A percentile compares a stretch with the other conserved stretches of the same genome.
Evolutionary conservation across 2,329 filamentous ascomycete species (phyloP).

Genomic region (Aspergillus fumigatiaffinis): DNA sequence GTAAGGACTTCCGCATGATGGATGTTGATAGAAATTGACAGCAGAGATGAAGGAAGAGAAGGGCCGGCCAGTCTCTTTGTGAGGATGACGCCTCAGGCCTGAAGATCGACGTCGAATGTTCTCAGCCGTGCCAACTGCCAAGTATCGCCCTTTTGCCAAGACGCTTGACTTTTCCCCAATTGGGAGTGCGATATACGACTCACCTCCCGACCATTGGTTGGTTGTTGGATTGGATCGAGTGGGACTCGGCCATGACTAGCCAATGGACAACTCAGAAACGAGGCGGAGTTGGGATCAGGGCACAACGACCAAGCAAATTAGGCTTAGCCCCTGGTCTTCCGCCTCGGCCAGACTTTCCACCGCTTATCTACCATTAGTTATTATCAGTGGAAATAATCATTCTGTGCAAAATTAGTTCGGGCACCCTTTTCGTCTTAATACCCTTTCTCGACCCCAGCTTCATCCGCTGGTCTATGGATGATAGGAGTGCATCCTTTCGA

Average conservation of each 20-base stretch:
- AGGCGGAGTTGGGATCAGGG: not conserved
- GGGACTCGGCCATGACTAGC: not conserved
- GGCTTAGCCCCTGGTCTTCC: too few species aligned
- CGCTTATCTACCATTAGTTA: too few species aligned
- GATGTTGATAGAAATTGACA: not conserved
- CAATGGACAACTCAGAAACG: not conserved
- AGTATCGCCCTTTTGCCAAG: not conserved
- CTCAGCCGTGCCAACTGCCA: not conserved
- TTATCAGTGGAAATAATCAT: too few species aligned
- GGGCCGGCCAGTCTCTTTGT: not conserved
- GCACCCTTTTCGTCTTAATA: too few species aligned
- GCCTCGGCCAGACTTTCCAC: too few species aligned
- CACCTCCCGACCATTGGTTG: not conserved
- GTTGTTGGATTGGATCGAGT: not conserved
- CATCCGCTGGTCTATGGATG: too few species aligned
- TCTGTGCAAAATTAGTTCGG: too few species aligned
- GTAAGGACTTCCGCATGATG: slow-evolving; percentile 1
- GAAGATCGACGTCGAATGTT: not conserved
- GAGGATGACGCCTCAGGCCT: not conserved
- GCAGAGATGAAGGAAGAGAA: not conserved
- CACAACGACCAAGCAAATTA: too few species aligned
- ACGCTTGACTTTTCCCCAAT: not conserved
- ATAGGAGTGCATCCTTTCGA: too few species aligned
- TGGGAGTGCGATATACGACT: not conserved
- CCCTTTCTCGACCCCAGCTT: too few species aligned